These are phyloP conservation scores for Parasarocladium wereldwijsianum DNA, from an alignment of 2,329 filamentous ascomycete genomes.

Conservation along the genomic window DNA sequence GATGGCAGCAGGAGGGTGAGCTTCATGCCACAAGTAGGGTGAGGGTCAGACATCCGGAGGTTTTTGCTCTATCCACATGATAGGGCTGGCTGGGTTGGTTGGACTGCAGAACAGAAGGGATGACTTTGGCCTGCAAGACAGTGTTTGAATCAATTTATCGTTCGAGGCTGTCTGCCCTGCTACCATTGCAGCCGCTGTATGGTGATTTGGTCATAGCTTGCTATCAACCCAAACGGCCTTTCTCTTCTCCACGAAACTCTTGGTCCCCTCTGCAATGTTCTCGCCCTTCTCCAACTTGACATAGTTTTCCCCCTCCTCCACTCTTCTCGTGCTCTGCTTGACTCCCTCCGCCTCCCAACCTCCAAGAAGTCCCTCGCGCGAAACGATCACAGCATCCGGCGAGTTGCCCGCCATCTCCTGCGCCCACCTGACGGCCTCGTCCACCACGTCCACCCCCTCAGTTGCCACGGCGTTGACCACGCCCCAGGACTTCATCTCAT, in stretches of 20 bases:
- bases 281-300: conserved; percentile 46
- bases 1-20: too few relatives aligned
- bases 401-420: conserved; percentile 47
- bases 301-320: conserved; percentile 45
- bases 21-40: too few relatives aligned
- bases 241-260: conserved; percentile 64
- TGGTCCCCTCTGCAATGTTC: conserved; percentile 61
- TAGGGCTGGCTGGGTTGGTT: too few relatives aligned
- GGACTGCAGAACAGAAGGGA: too few relatives aligned
- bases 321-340: conserved; percentile 41
- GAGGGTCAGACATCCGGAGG: too few relatives aligned
- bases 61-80: too few relatives aligned
- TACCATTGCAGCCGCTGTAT: too few relatives aligned
- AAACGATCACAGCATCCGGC: conserved; percentile 65
- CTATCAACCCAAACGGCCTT: conserved; percentile 52
- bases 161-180: too few relatives aligned
- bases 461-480: conserved; percentile 52
- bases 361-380: conserved; percentile 52
- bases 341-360: conserved; percentile 59
- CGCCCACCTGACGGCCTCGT: conserved; percentile 47
- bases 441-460: conserved; percentile 29
- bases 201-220: conserved; percentile 33
- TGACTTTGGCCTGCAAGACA: too few relatives aligned
- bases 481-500: conserved; percentile 49
- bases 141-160: too few relatives aligned